A percentile compares a stretch with the other conserved stretches of the same genome.
Evolutionary conservation across 2,329 filamentous ascomycete genomes (phyloP).

Genomic region (Cladosporium austrohemisphaericum): DNA sequence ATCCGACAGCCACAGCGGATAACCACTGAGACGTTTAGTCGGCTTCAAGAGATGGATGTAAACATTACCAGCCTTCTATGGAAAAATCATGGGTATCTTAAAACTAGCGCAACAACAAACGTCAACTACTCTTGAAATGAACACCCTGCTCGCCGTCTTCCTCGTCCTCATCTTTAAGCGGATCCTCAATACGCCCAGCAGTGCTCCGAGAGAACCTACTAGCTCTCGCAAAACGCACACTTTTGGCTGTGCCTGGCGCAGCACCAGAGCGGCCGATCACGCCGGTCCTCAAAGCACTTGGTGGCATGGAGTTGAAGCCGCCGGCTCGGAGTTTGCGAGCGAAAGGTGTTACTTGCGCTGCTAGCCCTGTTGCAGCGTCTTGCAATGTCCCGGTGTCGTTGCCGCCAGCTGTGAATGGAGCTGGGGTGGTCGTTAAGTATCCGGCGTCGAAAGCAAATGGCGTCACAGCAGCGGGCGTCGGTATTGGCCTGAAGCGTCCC

Average conservation of each 20-base stretch:
- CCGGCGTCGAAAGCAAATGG: conserved; percentile 29
- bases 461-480: conserved; percentile 29
- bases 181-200: not conserved
- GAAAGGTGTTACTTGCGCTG: conserved; percentile 38
- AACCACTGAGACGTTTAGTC: too few species aligned
- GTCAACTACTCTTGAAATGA: conserved; percentile 10
- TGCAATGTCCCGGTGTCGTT: not conserved
- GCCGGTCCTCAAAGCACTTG: conserved; percentile 7
- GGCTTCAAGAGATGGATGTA: too few species aligned
- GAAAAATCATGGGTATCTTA: conserved; percentile 24
- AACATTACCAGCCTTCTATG: too few species aligned
- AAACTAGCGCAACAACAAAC: not conserved
- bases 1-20: too few species aligned
- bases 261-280: not conserved
- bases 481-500: conserved; percentile 29
- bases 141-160: not conserved
- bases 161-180: not conserved
- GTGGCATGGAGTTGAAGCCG: conserved; percentile 14
- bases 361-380: conserved; percentile 23
- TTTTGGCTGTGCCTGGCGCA: conserved; percentile 14
- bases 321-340: conserved; percentile 33
- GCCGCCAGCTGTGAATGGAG: conserved; percentile 17
- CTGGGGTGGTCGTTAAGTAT: conserved; percentile 28
- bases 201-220: not conserved
- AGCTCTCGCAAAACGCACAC: conserved; percentile 15